Evolutionary conservation across 1,284 basidiomycete species (phyloP), one percentile per base, ranked within the genome.

Genomic region (Puccinia novopanici): DNA sequence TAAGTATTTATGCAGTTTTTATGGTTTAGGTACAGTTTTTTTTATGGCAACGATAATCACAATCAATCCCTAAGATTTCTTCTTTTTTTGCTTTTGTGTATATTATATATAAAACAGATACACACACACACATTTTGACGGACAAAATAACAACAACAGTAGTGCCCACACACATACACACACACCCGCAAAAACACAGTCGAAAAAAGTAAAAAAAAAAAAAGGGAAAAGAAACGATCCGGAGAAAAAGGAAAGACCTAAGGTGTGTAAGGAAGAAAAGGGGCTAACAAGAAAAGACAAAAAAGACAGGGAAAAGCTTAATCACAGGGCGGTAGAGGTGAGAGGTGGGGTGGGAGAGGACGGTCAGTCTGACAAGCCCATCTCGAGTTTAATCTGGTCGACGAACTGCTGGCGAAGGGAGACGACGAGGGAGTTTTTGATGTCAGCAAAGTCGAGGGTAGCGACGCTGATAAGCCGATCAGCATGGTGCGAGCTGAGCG

Each of bases 401-500:
- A 78, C 63, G 68, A 68, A 71, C 37, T 48, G n/a, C 10, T 42
- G 22, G 40, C 76, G 68, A 9, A 78, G 52, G 17, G 8, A 13
- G 9, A 30, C 30, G n/a, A 78, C 71, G 34, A 52, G 45, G 22
- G 68, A 57, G 68, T 70, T 70, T 37, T 80, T 80, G n/a, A 80
- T 22, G 9, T 52, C 55, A 8, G 42, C 45, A 45, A 80, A 80
- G n/a, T 80, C 77, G 12, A 42, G 9, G 37, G 45, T 40, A 50
- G 77, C 77, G 82, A 94, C 93, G 88, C 92, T 91, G 68, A 98
- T 88, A 2, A 99, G 87, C 85, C 91, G 92, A 85, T 98, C 95
- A 0, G 93, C 91, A 82, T 93, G 90, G 92, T 95, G 98, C 89
- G 95, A 91, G 75, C 94, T 89, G 17, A 92, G 93, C 0, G 96